Evolutionary conservation across 352 stramenopile genomes (phyloP).

Genomic region (Discostella stelligera): DNA sequence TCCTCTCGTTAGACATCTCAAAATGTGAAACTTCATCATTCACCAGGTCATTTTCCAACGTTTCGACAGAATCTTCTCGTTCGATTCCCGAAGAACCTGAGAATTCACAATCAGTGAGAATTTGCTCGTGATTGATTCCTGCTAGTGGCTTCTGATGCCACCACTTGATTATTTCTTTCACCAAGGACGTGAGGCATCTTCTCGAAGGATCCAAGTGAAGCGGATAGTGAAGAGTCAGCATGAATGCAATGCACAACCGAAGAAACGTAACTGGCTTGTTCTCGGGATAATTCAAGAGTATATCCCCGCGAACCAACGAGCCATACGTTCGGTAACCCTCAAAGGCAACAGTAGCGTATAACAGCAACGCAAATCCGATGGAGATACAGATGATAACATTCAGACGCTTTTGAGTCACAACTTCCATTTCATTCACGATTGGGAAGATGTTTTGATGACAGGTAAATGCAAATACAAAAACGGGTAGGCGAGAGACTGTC

Average conservation of each 20-base stretch:
- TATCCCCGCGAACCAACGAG: slow-evolving; percentile 51
- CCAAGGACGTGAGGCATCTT: slow-evolving; percentile 51
- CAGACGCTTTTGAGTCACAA: slow-evolving; percentile 40
- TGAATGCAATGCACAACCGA: slow-evolving; percentile 56
- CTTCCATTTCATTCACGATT: slow-evolving; percentile 61
- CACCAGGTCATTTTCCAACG: background rate
- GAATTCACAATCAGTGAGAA: background rate
- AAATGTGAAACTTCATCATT: slow-evolving; percentile 8
- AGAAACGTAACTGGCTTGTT: slow-evolving; percentile 53
- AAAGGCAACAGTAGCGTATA: slow-evolving; percentile 55
- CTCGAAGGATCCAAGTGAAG: slow-evolving; percentile 60
- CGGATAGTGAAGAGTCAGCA: slow-evolving; percentile 59
- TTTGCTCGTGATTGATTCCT: background rate
- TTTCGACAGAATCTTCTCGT: slow-evolving; percentile 7
- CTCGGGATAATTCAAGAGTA: slow-evolving; percentile 66
- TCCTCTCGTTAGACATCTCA: slow-evolving; percentile 6
- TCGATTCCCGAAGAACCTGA: slow-evolving; percentile 4
- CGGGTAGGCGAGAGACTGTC: slow-evolving; percentile 50
- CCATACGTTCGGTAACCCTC: slow-evolving; percentile 63
- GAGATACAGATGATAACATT: slow-evolving; percentile 52
- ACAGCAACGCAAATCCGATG: slow-evolving; percentile 47
- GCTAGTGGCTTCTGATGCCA: slow-evolving; percentile 9
- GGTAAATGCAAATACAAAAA: slow-evolving; percentile 69
- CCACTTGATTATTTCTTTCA: slow-evolving; percentile 31
- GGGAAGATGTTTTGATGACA: slow-evolving; percentile 75